A percentile compares a stretch with the other conserved stretches of the same genome.
phyloP scores from a whole-genome alignment of 1,284 basidiomycete genomes.

The Termitomyces sp. region DNA sequence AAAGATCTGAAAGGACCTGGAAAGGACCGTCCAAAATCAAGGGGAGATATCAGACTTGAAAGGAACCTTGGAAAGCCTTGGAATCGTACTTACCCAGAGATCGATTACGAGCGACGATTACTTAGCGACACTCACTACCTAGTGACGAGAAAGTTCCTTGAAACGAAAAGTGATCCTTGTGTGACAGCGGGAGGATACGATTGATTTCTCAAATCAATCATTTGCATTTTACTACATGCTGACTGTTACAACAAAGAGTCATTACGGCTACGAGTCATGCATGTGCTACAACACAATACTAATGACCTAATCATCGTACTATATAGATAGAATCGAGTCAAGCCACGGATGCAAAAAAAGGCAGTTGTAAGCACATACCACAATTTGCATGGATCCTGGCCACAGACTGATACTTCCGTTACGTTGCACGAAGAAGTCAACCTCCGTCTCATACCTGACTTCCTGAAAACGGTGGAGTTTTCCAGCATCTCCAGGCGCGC shows the following conservation, averaged over 20 bases:
- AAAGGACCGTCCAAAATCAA: not conserved
- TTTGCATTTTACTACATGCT: no score
- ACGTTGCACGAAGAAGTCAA: slow-evolving; percentile 28
- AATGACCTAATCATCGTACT: not conserved
- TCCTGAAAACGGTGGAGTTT: slow-evolving; percentile 32
- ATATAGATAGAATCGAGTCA: not conserved
- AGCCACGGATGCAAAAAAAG: not conserved
- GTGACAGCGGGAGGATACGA: no score
- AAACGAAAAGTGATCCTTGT: no score
- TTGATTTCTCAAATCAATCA: no score
- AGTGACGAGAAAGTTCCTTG: no score
- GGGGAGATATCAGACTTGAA: no score
- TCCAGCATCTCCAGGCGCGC: slow-evolving; percentile 39
- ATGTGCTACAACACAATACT: not conserved
- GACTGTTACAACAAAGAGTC: no score
- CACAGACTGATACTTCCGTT: slow-evolving; percentile 28
- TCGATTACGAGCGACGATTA: no score
- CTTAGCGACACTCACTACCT: no score
- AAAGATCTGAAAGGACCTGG: no score
- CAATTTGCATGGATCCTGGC: slow-evolving; percentile 29
- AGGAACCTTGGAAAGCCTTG: no score
- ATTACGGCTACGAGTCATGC: not conserved
- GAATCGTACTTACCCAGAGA: no score
- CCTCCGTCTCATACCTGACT: slow-evolving; percentile 26
- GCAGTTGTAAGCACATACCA: slow-evolving; percentile 15